phyloP scores from a whole-genome alignment of 75 land plant species.

The Larix kaempferi region DNA sequence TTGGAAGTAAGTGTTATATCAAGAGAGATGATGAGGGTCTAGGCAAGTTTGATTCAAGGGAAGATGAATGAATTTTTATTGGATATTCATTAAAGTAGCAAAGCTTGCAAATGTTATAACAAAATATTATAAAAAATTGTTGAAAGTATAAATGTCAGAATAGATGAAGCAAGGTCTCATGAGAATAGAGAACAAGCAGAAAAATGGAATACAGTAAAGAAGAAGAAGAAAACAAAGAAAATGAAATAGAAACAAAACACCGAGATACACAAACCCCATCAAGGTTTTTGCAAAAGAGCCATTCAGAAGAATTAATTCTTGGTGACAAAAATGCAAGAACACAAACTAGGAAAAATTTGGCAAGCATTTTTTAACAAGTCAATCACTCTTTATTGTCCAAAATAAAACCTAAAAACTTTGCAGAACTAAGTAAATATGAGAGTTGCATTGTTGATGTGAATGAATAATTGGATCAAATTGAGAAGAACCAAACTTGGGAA shows the following conservation, averaged over 20 bases:
- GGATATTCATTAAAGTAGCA: constrained; percentile 11
- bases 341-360: constrained; percentile 2
- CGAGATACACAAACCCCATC: not conserved
- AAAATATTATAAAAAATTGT: not conserved
- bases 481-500: constrained; percentile 19
- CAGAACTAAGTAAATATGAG: not conserved
- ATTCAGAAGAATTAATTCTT: not conserved
- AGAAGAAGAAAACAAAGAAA: not conserved
- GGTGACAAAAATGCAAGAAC: not conserved
- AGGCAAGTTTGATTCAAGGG: constrained; percentile 17
- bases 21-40: not conserved
- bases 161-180: not conserved
- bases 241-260: not conserved
- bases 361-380: not conserved
- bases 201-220: too few species aligned
- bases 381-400: not conserved
- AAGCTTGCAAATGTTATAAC: constrained; percentile 11
- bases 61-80: constrained; percentile 14
- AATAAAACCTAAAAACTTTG: not conserved
- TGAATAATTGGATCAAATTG: constrained; percentile 4
- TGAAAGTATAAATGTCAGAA: constrained; percentile 10
- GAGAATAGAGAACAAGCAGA: not conserved
- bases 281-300: not conserved
- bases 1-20: constrained; percentile 17
- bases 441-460: not conserved